These are phyloP conservation scores for Coemansia sp. DNA, from an alignment of 192 early-diverging fungal species.

Conservation along the genomic window DNA sequence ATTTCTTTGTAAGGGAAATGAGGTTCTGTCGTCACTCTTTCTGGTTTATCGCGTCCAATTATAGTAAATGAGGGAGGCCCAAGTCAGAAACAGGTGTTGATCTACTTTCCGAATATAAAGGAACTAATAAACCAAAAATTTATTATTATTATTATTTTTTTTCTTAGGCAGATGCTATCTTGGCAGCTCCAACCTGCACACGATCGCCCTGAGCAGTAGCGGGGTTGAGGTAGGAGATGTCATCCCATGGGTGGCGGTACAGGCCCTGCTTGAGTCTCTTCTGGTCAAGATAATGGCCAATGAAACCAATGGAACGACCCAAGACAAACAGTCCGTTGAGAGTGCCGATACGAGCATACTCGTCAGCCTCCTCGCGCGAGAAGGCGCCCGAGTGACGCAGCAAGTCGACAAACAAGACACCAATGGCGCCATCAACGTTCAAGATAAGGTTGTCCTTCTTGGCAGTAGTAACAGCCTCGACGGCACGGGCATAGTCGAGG, in stretches of 20 bases:
- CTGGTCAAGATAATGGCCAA: conserved; percentile 98
- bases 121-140: too few species aligned
- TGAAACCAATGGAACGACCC: conserved; percentile 93
- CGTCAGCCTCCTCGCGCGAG: conserved; percentile 90
- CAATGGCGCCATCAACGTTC: conserved; percentile 94
- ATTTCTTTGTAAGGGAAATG: conserved; percentile 4
- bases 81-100: too few species aligned
- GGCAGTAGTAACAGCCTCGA: conserved; percentile 92
- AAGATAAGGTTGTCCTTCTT: conserved; percentile 99
- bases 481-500: conserved; percentile 91
- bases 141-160: not conserved
- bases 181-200: conserved; percentile 53
- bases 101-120: too few species aligned
- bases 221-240: conserved; percentile 83
- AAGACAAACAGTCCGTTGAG: conserved; percentile 97
- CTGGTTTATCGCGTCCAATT: not conserved
- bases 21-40: not conserved
- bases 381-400: conserved; percentile 91
- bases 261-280: conserved; percentile 97
- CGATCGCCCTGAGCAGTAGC: conserved; percentile 44
- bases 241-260: conserved; percentile 98
- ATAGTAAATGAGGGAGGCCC: not conserved
- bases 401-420: conserved; percentile 93
- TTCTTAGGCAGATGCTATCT: conserved; percentile 33
- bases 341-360: conserved; percentile 92